These are phyloP conservation scores for Aspergillus nomiae DNA, from an alignment of 2,329 filamentous ascomycete genomes.

Conservation along the genomic window DNA sequence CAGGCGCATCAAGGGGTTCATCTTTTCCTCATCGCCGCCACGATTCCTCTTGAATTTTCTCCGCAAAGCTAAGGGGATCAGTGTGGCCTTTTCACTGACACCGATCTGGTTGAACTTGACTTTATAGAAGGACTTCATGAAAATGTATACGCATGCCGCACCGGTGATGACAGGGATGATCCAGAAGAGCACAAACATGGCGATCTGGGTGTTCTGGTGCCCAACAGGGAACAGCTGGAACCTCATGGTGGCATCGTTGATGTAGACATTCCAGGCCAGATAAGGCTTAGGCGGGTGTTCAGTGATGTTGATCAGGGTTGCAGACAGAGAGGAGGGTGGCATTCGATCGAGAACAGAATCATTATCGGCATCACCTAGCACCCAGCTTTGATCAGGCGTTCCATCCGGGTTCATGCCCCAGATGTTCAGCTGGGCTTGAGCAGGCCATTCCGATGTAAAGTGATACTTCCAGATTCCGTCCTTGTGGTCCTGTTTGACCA, in stretches of 20 bases:
- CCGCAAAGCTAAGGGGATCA: slow-evolving; percentile 40
- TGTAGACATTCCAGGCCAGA: slow-evolving; percentile 57
- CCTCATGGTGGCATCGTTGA: slow-evolving; percentile 61
- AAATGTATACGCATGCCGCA: slow-evolving; percentile 54
- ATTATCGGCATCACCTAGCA: slow-evolving; percentile 63
- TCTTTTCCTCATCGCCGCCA: slow-evolving; percentile 30
- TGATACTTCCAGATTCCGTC: slow-evolving; percentile 61
- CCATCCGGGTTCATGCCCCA: slow-evolving; percentile 69
- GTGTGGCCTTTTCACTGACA: slow-evolving; percentile 51
- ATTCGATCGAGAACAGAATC: slow-evolving; percentile 65
- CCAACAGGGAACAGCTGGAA: slow-evolving; percentile 48
- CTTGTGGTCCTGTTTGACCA: slow-evolving; percentile 50
- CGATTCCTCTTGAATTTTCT: slow-evolving; percentile 35
- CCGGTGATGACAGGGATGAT: slow-evolving; percentile 56
- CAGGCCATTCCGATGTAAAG: slow-evolving; percentile 66
- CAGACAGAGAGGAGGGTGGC: slow-evolving; percentile 59
- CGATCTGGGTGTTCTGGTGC: slow-evolving; percentile 41
- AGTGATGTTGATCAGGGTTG: slow-evolving; percentile 62
- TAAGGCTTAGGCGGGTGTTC: slow-evolving; percentile 56
- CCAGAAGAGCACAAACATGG: slow-evolving; percentile 57
- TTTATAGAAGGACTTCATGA: slow-evolving; percentile 64
- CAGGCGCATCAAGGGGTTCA: slow-evolving; percentile 37
- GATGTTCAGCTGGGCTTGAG: slow-evolving; percentile 63
- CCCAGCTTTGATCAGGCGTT: slow-evolving; percentile 60
- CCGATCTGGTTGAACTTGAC: slow-evolving; percentile 65